These are phyloP conservation scores for Arxiozyma heterogenica DNA, from an alignment of 1,139 yeast species.

Conservation along the genomic window DNA sequence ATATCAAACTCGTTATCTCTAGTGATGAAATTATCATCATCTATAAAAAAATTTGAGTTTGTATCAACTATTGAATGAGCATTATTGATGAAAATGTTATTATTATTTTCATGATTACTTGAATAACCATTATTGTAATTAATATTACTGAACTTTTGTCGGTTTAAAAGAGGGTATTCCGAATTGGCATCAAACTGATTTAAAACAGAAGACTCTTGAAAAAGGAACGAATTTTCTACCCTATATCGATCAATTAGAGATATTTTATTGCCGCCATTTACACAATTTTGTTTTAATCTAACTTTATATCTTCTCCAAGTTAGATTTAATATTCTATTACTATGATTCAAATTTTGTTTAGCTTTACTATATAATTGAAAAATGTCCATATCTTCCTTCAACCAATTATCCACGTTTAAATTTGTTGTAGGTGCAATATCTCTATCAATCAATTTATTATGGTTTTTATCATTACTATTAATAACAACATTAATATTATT, in stretches of 20 bases:
- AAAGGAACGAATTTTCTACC: neutral
- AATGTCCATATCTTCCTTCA: conserved; percentile 2
- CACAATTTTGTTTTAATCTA: neutral
- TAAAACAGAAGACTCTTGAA: neutral
- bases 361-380: conserved; percentile 79
- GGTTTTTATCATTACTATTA: too few relatives aligned
- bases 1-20: neutral
- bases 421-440: too few relatives aligned
- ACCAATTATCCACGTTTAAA: neutral
- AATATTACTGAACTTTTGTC: neutral
- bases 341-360: conserved; percentile 61
- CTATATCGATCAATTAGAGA: neutral
- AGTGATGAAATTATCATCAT: neutral
- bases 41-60: neutral
- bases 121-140: neutral
- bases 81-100: neutral
- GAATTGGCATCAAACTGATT: neutral
- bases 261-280: neutral
- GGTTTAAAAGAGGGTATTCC: neutral
- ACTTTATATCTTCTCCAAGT: conserved; percentile 44
- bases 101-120: neutral
- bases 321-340: conserved; percentile 66
- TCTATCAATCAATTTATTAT: too few relatives aligned
- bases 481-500: too few relatives aligned
- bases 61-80: neutral